Conservation (phyloP, 345 rosid genomes). For the Zanthoxylum bungeanum region DNA sequence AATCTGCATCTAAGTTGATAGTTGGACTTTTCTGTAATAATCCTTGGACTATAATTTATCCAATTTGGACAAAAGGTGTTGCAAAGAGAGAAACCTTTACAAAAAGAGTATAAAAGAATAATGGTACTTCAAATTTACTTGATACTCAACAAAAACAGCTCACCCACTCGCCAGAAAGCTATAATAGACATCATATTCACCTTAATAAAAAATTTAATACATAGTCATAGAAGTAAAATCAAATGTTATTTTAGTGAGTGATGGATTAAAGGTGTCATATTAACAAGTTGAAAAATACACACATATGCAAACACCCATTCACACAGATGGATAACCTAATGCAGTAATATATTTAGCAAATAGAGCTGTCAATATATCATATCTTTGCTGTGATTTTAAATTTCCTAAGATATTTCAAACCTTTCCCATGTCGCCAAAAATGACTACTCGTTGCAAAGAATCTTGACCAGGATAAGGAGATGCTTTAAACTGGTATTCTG, state of each 20-base stretch:
- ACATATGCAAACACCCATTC: not conserved
- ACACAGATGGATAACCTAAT: not conserved
- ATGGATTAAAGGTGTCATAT: not conserved
- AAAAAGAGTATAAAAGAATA: not conserved
- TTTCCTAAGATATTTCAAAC: slow-evolving; percentile 30
- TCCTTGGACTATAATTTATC: not conserved
- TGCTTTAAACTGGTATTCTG: slow-evolving; percentile 53
- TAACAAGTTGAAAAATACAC: not conserved
- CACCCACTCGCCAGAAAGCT: not conserved
- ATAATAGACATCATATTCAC: not conserved
- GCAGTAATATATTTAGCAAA: no score
- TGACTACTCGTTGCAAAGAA: slow-evolving; percentile 60
- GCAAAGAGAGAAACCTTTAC: not conserved
- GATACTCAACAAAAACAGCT: not conserved
- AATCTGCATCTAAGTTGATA: slow-evolving; percentile 8
- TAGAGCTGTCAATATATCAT: no score
- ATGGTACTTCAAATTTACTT: not conserved
- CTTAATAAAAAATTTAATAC: not conserved
- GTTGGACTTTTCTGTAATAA: no score
- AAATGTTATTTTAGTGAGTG: not conserved
- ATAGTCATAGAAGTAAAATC: not conserved
- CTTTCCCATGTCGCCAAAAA: slow-evolving; percentile 92
- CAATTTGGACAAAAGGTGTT: not conserved
- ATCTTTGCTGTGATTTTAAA: not conserved
- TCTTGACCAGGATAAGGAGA: slow-evolving; percentile 74